phyloP scores from a whole-genome alignment of 345 rosid genomes.

The Pistacia integerrima region DNA sequence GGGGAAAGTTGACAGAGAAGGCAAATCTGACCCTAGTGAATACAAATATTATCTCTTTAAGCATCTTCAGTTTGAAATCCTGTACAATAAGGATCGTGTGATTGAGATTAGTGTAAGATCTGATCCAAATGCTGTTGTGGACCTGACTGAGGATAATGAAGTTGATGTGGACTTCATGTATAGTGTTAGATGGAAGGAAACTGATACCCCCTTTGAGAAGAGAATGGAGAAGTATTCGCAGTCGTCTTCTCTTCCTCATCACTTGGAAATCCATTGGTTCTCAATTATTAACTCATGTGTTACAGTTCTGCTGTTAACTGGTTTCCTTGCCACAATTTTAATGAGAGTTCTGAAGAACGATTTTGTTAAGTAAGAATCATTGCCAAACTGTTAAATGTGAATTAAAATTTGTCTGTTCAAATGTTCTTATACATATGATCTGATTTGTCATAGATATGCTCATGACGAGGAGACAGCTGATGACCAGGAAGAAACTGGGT shows the following conservation, averaged over 20 bases:
- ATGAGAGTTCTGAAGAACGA: conserved; percentile 60
- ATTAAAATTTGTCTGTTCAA: background rate
- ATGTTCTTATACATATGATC: background rate
- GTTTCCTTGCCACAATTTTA: conserved; percentile 60
- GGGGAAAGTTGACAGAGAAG: conserved; percentile 53
- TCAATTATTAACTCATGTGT: conserved; percentile 61
- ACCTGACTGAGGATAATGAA: conserved; percentile 45
- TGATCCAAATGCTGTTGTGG: conserved; percentile 40
- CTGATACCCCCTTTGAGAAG: conserved; percentile 43
- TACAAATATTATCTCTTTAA: conserved; percentile 49
- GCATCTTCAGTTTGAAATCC: conserved; percentile 45
- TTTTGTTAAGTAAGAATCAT: conserved; percentile 46
- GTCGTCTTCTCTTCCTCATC: conserved; percentile 53
- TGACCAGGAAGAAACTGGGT: conserved; percentile 60
- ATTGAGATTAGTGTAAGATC: conserved; percentile 44
- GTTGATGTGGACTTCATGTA: conserved; percentile 52
- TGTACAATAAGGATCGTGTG: conserved; percentile 57
- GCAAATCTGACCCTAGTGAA: conserved; percentile 41
- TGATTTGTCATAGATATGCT: conserved; percentile 37
- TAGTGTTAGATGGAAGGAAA: conserved; percentile 55
- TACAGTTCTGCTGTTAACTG: conserved; percentile 55
- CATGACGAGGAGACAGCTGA: conserved; percentile 59
- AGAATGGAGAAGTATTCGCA: conserved; percentile 55
- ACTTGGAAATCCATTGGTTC: conserved; percentile 61
- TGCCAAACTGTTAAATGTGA: background rate